Evolutionary conservation across 352 stramenopile species (phyloP), one percentile per base, ranked within the genome.

Genomic region (Pythium monospermum): DNA sequence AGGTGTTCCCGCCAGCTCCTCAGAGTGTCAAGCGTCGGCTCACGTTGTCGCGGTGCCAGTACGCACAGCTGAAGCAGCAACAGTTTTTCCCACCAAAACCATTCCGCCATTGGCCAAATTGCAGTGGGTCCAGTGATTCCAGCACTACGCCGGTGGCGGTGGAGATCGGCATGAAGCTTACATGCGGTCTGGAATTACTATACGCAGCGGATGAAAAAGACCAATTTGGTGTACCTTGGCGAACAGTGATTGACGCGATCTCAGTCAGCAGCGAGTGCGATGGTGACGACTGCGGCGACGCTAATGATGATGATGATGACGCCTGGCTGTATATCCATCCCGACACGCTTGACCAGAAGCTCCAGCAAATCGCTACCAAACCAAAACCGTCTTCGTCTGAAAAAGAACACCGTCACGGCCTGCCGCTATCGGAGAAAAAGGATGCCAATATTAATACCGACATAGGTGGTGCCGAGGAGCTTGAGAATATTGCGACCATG

Each of bases 51-150:
- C 73, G 79, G 45, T 84, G 76, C 21, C 87, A 88, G 69, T 94
- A 85, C 45, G 83, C 83, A 21, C 77, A 92, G 61, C 59, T 92
- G 25, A 88, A 83, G 59, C 77, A 90, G 49, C 83, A 94, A 55
- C 50, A 71, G 21, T 90, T 92, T 46, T 74, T 68, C 45, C 58
- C 79, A 6, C 83, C 81, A 0, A 83, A 84, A 33, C 45, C 64
- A 19, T 93, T 93, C 51, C 52, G 72, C 0, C 22, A 57, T 48
- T 33, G 54, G 10, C 27, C 33, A 22, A 44, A 36, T 7, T 35
- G 40, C 2, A 44, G 42, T 3, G 15, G 22, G 1, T 35, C 53
- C 19, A 33, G 18, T 22, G 19, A 46, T 38, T 3, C 35, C 18
- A 10, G 53, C 59, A 43, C 54, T 6, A 51, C 66, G n/a, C 73